Base-by-base conservation (phyloP, 139 green algal species). In the Volvox africanus region DNA sequence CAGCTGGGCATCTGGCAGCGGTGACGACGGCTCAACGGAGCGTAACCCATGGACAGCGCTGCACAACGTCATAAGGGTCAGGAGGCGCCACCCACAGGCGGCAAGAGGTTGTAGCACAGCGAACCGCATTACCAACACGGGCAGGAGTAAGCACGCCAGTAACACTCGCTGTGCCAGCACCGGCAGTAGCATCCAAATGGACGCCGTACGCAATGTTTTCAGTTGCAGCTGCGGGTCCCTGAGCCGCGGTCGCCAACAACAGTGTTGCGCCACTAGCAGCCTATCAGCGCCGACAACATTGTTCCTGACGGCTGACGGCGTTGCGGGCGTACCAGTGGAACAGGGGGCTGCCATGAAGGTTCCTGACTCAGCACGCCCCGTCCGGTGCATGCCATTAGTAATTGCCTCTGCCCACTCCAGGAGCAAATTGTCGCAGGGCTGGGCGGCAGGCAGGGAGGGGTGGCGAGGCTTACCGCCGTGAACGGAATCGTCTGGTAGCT, bases 401-500 rank as follows among this genome's bases (percentile, higher is more conserved):
- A 32, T 21, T n/a, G 71, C 24, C 71, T 79, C 71, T 33, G 71
- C 71, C 71, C 71, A 32, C 26, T 35, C 71, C 21, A 79, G 20
- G 71, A 79, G 71, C 21, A 30, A 1, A 21, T 21, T 79, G 71
- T 30, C 71, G 71, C 71, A 18, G 1, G 71, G 26, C 71, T 30
- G 26, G 18, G 50, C 28, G 30, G 75, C 75, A 1, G 30, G 18
- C 11, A 13, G 1, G 33, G 75, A 81, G 32, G 75, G 75, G 75
- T 81, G 75, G 13, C 75, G 75, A 18, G 75, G 75, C 75, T 30
- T 55, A 35, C 75, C 75, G 33, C 75, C 75, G 32, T 81, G 75
- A 30, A 81, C 75, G 75, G 75, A 81, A 55, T 81, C 75, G 75
- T 81, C 75, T 20, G 75, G 17, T 20, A 81, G 75, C 30, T 81